Conservation (phyloP, 805 yeast species). For the Schwanniomyces vanrijiae region DNA sequence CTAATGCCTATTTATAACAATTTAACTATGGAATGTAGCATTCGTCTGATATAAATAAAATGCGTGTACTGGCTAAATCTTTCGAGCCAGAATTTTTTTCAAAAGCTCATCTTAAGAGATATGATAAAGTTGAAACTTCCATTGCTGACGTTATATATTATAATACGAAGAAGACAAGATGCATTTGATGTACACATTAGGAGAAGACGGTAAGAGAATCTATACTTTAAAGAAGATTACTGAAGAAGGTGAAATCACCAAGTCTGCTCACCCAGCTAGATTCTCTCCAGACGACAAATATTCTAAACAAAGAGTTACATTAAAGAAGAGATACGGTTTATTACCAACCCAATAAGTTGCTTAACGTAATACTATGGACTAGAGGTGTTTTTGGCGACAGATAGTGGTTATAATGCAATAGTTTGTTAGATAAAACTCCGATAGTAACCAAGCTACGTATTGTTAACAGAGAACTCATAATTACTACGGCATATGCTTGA, state of each 20-base stretch:
- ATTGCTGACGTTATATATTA: neutral
- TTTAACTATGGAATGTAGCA: neutral
- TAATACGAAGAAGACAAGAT: slow-evolving; percentile 39
- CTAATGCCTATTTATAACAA: neutral
- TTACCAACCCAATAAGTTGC: slow-evolving; percentile 67
- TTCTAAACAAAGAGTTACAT: slow-evolving; percentile 97
- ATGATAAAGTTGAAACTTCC: neutral
- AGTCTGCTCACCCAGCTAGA: slow-evolving; percentile 99
- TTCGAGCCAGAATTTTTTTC: slow-evolving; percentile 1
- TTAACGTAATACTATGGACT: neutral
- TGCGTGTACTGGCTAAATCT: slow-evolving; percentile 1
- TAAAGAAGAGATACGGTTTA: slow-evolving; percentile 89
- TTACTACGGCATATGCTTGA: neutral
- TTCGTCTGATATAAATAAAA: neutral
- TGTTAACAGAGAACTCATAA: neutral
- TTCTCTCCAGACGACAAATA: slow-evolving; percentile 99
- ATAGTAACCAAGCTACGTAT: neutral
- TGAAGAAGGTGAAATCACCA: slow-evolving; percentile 89
- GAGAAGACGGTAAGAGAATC: slow-evolving; percentile 91
- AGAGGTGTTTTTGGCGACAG: neutral
- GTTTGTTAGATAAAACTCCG: neutral
- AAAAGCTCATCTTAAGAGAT: slow-evolving; percentile 4
- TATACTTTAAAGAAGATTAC: slow-evolving; percentile 87
- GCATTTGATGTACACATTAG: slow-evolving; percentile 99
- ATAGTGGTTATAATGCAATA: neutral